Evolutionary conservation across 768 basidiomycete species (phyloP), one percentile per base, ranked within the genome.

Genomic region (Wakefieldia striispora): DNA sequence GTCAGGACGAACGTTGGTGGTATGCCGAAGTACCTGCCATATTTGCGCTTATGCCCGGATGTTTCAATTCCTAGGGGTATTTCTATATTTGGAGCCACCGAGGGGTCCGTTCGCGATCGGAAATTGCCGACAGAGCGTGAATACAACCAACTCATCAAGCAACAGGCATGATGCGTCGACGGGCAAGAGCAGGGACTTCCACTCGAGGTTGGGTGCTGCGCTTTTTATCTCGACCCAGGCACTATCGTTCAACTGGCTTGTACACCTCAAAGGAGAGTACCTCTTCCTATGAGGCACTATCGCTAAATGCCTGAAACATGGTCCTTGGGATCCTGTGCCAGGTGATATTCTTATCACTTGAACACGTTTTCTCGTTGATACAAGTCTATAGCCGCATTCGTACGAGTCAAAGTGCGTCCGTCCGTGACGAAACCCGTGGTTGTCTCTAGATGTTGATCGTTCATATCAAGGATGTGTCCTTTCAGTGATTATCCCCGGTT

Each of bases 1-100:
- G 46, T 47, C 19, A 39, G 41, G 46, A 51, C 61, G 54, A 63
- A 64, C 63, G 63, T 66, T 66, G 61, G 51, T 40, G n/a, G n/a
- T n/a, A n/a, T n/a, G n/a, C n/a, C n/a, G n/a, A n/a, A n/a, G n/a
- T n/a, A 55, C 33, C 47, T 60, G 46, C 58, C 59, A 50, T 56
- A n/a, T n/a, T n/a, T n/a, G n/a, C n/a, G n/a, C n/a, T n/a, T n/a
- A n/a, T n/a, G n/a, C n/a, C n/a, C n/a, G n/a, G n/a, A n/a, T n/a
- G n/a, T 47, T 43, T 16, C 27, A 45, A 17, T 5, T 12, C 11
- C 34, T 16, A 33, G 61, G 57, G 50, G 51, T 24, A 2, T 27
- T 33, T 0, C 37, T 61, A 17, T 4, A 6, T 49, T 29, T 47
- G 12, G 61, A 48, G 41, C 6, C 7, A 2, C 8, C 1, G 33